Base-by-base conservation (phyloP, 495 filamentous ascomycete genomes). In the Penicillium macrosclerotiorum region DNA sequence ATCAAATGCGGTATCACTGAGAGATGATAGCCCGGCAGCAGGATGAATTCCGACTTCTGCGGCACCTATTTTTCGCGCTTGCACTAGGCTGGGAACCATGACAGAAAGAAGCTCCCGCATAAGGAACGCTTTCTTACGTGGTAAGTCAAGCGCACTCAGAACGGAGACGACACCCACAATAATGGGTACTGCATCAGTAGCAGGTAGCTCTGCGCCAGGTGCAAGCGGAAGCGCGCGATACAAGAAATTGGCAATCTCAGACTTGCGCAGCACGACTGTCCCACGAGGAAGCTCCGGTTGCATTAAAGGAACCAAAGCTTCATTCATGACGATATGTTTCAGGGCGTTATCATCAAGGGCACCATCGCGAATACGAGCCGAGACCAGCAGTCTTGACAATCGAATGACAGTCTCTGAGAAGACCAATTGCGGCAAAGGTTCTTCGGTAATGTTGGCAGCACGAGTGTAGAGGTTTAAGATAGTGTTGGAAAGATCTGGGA, bases 11-110 rank as follows among this genome's bases (percentile, higher is more conserved):
- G 69, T 65, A 42, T 76, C 72, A 40, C 65, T 75, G 17, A 90
- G 65, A 49, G 83, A 82, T 9, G 83, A 79, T 30, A 94, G 65
- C 1, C 87, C 89, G 17, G 93, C 90, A 19, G 90, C 90, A 34
- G 94, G 94, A 65, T 97, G 93, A 33, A 98, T 85, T 4, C 94
- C 93, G 45, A 92, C 85, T 53, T 96, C 93, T 14, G 94, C 93
- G 41, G 93, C 94, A 24, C 90, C 90, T 42, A 89, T 77, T 42
- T 94, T 96, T 29, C 93, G 77, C 12, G 94, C 94, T 63, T 95
- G 88, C n/a, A 95, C 84, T 22, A 98, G 71, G 1, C 84, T 88
- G 43, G 85, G 86, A 41, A 93, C 86, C 45, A 96, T 72, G 23
- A 88, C 80, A n/a, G 80, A 79, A 6, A 97, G 72, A 42, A 95